phyloP scores from a whole-genome alignment of 2,329 filamentous ascomycete species.

The Trichoderma aggressivum region DNA sequence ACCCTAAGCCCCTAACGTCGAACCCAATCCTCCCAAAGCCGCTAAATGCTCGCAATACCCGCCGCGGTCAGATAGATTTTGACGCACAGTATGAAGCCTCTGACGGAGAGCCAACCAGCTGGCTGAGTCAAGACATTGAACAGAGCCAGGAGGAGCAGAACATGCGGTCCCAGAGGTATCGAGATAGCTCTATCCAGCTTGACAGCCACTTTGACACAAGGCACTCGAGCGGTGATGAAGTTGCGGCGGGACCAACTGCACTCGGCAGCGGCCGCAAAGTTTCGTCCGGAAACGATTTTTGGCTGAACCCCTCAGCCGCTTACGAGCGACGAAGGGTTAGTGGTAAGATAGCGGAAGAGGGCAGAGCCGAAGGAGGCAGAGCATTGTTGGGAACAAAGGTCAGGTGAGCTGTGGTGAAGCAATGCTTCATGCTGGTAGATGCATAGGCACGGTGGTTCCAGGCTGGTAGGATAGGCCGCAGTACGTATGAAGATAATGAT shows the following conservation, averaged over 20 bases:
- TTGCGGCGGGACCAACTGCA: conserved; percentile 52
- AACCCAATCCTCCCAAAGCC: conserved; percentile 40
- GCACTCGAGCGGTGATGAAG: conserved; percentile 57
- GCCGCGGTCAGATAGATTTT: conserved; percentile 8
- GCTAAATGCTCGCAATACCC: neutral
- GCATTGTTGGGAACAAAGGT: neutral
- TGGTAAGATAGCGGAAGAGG: conserved; percentile 71
- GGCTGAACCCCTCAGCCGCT: conserved; percentile 29
- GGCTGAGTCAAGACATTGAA: conserved; percentile 44
- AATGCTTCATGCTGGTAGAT: neutral
- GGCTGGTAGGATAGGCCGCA: neutral
- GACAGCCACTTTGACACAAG: conserved; percentile 50
- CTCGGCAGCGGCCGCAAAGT: conserved; percentile 51
- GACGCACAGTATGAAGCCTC: conserved; percentile 43
- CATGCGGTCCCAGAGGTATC: conserved; percentile 18
- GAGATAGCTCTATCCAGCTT: conserved; percentile 49
- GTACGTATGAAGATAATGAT: neutral
- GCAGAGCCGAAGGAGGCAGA: conserved; percentile 40
- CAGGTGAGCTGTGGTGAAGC: neutral
- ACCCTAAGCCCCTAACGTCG: conserved; percentile 53
- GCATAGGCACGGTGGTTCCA: neutral
- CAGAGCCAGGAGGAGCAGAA: conserved; percentile 35
- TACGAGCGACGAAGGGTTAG: conserved; percentile 61
- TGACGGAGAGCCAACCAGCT: conserved; percentile 42
- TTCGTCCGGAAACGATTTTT: conserved; percentile 58